Base-by-base conservation (phyloP, 352 stramenopile genomes). In the Phytophthora palmivora region DNA sequence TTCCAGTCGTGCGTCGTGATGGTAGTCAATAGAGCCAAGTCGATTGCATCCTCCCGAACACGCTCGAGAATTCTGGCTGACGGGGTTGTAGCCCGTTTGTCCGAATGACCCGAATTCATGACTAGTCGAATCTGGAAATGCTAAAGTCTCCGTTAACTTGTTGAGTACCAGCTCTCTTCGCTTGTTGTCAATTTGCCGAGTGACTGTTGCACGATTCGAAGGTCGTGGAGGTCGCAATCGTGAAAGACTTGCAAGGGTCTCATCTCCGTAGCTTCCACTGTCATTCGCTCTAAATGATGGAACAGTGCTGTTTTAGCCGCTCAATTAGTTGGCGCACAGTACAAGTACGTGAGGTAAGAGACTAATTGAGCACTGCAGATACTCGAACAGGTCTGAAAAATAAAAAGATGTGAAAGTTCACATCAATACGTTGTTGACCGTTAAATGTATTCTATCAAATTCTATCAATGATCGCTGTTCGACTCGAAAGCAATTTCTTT, bases 11-110 rank as follows among this genome's bases (percentile, higher is more conserved):
- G 59, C 18, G 68, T 52, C 0, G 69, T 63, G 39, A 58, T 24
- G 6, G 64, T 72, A 30, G 71, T 67, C 47, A 89, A 55, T 46
- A 82, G 57, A n/a, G 72, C 80, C 56, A 89, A 71, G 58, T 89
- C 80, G 4, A 58, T 46, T 1, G 76, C 76, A 14, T 78, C 70
- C 30, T 82, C 74, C 15, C 74, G 78, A 51, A 85, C 70, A 22
- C 76, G 75, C 42, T 71, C 63, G 34, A 89, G 78, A 47, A 89
- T 74, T 11, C 79, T 73, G 24, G 50, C 44, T 16, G 78, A 86
- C 38, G 76, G 76, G 44, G 66, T 61, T 22, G 43, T 14, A 15
- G 44, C 37, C 32, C 11, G 60, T 42, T 41, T 53, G 15, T 12
- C 7, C 9, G 41, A n/a, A 24, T 38, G 32, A 19, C 32, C 19